Percentiles rank a stretch among this genome's conserved stretches.
Evolutionary conservation across 2,329 filamentous ascomycete genomes (phyloP).

Genomic region (Cyanodermella asteris): DNA sequence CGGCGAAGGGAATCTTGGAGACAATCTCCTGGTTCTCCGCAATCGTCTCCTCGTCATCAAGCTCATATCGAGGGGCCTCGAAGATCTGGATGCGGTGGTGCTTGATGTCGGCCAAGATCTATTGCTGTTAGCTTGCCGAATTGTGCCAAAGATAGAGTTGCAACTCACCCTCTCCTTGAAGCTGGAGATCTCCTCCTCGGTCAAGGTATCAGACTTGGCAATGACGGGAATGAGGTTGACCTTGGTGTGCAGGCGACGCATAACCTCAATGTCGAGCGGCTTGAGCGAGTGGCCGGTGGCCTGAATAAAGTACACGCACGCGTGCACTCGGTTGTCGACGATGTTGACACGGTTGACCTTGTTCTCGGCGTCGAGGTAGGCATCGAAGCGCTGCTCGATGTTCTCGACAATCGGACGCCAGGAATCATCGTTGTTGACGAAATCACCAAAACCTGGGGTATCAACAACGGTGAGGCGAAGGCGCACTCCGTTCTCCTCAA

Average conservation of each 20-base stretch:
- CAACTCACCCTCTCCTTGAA: conserved; percentile 87
- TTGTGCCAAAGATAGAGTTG: background rate
- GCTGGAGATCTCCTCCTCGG: conserved; percentile 78
- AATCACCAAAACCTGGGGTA: conserved; percentile 94
- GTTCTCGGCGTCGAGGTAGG: conserved; percentile 97
- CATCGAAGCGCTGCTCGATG: conserved; percentile 97
- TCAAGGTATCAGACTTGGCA: conserved; percentile 93
- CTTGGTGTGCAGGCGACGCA: conserved; percentile 98
- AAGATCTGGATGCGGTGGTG: conserved; percentile 98
- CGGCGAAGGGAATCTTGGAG: conserved; percentile 97
- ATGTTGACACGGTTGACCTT: conserved; percentile 99
- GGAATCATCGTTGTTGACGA: conserved; percentile 99
- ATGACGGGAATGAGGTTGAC: conserved; percentile 99
- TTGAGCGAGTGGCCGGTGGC: conserved; percentile 96
- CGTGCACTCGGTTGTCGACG: conserved; percentile 95
- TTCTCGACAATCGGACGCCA: conserved; percentile 99
- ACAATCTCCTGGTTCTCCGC: conserved; percentile 99
- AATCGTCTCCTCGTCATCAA: conserved; percentile 98
- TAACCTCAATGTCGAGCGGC: conserved; percentile 96
- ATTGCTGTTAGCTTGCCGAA: conserved; percentile 10
- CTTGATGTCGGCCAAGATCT: conserved; percentile 95
- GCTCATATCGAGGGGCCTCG: conserved; percentile 92
- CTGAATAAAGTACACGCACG: conserved; percentile 99
- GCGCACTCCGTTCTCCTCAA: conserved; percentile 95
- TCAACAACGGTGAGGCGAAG: conserved; percentile 92